Evolutionary conservation across 441 rosid genomes (phyloP), one percentile per base, ranked within the genome.

Genomic region (Corymbia citriodora): DNA sequence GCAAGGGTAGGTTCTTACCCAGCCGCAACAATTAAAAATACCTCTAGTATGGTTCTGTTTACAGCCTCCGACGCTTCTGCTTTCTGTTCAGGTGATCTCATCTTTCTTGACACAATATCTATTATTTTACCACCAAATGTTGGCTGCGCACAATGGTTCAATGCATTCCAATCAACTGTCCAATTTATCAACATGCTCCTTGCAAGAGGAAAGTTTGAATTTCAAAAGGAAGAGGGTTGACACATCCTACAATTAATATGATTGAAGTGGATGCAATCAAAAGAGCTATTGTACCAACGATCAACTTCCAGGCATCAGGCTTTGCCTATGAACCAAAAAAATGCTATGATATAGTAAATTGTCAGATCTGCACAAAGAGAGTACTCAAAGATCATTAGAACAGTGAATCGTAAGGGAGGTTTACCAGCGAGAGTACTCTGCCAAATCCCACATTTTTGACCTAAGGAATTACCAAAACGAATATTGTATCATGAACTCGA

Each of bases 51-150:
- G 50, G 99, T 96, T 89, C 91, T 92, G 91, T 92, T 96, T 94
- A 98, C 96, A 45, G 95, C 98, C 88, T 89, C 91, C 88, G 94
- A 59, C 81, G 99, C 99, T 89, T 93, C 96, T 3, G 94, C 79
- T 93, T 95, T 94, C 94, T 96, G 93, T 88, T 96, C 96, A 81
- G 97, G 96, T 10, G 96, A 95, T 83, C 79, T 91, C 90, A 70
- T 93, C 70, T 96, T 97, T 94, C 95, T 93, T 23, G 99, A 97
- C 55, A 96, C 99, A 88, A 98, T 98, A 94, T 98, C 99, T 87
- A 97, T 95, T 89, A 98, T 96, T 94, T 87, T 95, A 31, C 98
- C 99, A 89, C 98, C 99, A 94, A 91, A 97, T 91, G 96, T 97
- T 55, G 99, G 99, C 99, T 98, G 95, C 94, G 92, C 59, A 19